Evolutionary conservation across 441 rosid genomes (phyloP).

Genomic region (Populus hybrid): DNA sequence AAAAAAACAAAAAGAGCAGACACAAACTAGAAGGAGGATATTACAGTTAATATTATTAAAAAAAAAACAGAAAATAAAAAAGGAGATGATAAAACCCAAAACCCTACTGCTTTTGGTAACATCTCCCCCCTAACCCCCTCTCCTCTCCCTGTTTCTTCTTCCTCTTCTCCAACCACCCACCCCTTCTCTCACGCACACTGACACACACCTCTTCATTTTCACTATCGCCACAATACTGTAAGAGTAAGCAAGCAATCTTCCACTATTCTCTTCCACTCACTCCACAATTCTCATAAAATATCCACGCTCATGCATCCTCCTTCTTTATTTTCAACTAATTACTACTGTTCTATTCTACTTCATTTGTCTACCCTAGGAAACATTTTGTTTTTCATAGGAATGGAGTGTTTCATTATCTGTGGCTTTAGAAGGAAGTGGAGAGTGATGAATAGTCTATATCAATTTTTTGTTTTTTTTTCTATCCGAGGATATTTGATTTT

Average conservation of each 20-base stretch:
- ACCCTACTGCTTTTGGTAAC: slow-evolving; percentile 60
- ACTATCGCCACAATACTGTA: neutral
- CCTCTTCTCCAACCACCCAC: neutral
- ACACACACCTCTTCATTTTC: neutral
- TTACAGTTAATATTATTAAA: neutral
- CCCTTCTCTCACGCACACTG: neutral
- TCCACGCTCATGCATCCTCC: neutral
- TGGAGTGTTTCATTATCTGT: neutral
- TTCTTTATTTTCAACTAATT: neutral
- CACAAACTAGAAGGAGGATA: neutral
- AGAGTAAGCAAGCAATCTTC: neutral
- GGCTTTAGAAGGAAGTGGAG: neutral
- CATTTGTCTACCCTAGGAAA: neutral
- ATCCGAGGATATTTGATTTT: neutral
- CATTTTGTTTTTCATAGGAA: neutral
- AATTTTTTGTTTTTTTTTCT: neutral
- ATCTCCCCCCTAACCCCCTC: slow-evolving; percentile 20
- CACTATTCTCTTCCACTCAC: too few species aligned
- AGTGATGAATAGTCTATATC: neutral
- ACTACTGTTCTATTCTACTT: neutral
- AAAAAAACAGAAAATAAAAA: slow-evolving; percentile 20
- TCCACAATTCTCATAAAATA: neutral
- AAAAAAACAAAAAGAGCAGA: too few species aligned
- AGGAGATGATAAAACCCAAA: slow-evolving; percentile 79
- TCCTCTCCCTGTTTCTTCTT: slow-evolving; percentile 15